Conservation (phyloP, 306 rosid species). For the Quercus alba region DNA sequence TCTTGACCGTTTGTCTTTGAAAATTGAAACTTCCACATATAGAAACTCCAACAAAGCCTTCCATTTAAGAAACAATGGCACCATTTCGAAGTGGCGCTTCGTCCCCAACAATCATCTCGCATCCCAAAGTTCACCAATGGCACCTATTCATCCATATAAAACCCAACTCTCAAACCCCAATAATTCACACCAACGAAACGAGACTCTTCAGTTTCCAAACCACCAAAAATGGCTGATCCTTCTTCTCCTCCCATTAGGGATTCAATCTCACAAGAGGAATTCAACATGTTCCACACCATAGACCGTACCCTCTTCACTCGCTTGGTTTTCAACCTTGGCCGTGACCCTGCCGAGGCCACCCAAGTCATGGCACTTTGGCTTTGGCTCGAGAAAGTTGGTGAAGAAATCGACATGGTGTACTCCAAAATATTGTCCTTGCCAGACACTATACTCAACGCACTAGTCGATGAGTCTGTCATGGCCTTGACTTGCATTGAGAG, state of each 20-base stretch:
- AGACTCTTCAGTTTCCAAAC: no score
- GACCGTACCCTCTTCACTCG: conserved; percentile 57
- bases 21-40: neutral
- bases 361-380: conserved; percentile 58
- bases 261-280: conserved; percentile 37
- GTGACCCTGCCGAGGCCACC: conserved; percentile 34
- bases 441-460: conserved; percentile 3
- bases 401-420: conserved; percentile 12
- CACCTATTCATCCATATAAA: conserved; percentile 16
- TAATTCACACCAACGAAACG: neutral
- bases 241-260: neutral
- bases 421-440: conserved; percentile 34
- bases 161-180: neutral
- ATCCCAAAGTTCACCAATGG: conserved; percentile 8
- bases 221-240: conserved; percentile 15
- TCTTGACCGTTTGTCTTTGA: conserved; percentile 4
- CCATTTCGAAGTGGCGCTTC: conserved; percentile 1
- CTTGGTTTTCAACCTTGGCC: conserved; percentile 31
- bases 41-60: neutral
- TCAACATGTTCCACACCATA: conserved; percentile 46
- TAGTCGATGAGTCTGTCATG: conserved; percentile 38
- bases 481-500: conserved; percentile 38
- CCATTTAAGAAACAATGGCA: conserved; percentile 19
- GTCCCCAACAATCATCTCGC: neutral
- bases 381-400: conserved; percentile 46